Evolutionary conservation across 75 land plant genomes (phyloP).

Genomic region (Selaginella tamariscina): DNA sequence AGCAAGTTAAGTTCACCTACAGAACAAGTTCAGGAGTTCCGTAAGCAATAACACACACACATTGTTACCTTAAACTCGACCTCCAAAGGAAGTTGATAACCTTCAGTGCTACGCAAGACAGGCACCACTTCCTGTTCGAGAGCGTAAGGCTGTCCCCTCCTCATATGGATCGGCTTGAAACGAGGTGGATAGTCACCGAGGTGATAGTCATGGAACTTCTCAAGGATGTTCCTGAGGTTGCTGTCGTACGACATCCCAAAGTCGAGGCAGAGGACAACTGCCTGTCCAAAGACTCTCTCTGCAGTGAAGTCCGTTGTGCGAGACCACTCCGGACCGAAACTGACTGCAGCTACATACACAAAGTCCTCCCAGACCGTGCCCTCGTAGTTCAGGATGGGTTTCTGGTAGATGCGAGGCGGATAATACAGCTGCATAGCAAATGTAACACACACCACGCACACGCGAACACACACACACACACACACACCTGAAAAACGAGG

Average conservation of each 20-base stretch:
- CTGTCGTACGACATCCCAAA: constrained; percentile 13
- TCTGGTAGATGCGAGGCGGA: constrained; percentile 51
- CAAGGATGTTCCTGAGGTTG: constrained; percentile 17
- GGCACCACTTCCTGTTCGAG: constrained; percentile 38
- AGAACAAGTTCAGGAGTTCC: no score
- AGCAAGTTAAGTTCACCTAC: constrained; percentile 49
- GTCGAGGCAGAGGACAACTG: constrained; percentile 48
- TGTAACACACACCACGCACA: no score
- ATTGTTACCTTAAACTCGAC: no score
- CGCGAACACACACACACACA: no score
- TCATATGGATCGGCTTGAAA: constrained; percentile 13
- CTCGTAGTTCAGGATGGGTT: not conserved
- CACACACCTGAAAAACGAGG: no score
- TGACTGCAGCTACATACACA: not conserved
- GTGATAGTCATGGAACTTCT: constrained; percentile 24
- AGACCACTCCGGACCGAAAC: constrained; percentile 40
- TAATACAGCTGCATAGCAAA: constrained; percentile 34
- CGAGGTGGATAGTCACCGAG: constrained; percentile 35
- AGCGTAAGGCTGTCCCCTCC: constrained; percentile 32
- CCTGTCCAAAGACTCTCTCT: constrained; percentile 51
- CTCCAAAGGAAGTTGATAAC: constrained; percentile 28
- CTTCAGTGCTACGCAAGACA: constrained; percentile 26
- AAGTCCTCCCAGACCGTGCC: constrained; percentile 3
- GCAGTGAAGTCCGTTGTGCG: constrained; percentile 67
- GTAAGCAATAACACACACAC: no score